These are phyloP conservation scores for Plasmodium inui DNA, from an alignment of 169 alveolate species.

Conservation along the genomic window DNA sequence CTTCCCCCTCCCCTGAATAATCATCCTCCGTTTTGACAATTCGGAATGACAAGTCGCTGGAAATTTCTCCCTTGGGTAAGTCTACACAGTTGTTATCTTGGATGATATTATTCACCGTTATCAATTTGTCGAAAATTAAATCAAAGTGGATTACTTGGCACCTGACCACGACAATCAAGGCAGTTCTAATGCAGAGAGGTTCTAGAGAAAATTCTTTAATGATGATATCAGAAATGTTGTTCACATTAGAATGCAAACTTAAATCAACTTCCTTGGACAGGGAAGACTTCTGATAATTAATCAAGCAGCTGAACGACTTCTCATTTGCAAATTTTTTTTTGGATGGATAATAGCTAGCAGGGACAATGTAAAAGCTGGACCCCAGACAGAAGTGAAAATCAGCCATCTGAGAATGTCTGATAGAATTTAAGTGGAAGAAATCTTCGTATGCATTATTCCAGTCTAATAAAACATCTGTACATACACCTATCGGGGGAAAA, in stretches of 20 bases:
- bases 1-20: not conserved
- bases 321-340: constrained; percentile 78
- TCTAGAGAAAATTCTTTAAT: constrained; percentile 57
- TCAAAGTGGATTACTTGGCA: constrained; percentile 44
- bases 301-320: constrained; percentile 81
- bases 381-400: constrained; percentile 87
- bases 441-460: constrained; percentile 89
- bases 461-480: constrained; percentile 89
- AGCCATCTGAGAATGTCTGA: constrained; percentile 80
- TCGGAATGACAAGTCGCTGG: not conserved
- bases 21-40: not conserved
- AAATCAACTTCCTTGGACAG: constrained; percentile 81
- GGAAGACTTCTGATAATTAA: constrained; percentile 87
- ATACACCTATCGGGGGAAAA: constrained; percentile 87
- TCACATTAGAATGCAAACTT: constrained; percentile 84
- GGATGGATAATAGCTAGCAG: constrained; percentile 89
- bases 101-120: not conserved
- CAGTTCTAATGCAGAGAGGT: constrained; percentile 52
- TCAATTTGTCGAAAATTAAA: constrained; percentile 9
- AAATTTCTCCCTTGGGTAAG: not conserved
- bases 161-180: constrained; percentile 33
- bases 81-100: not conserved
- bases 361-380: constrained; percentile 87
- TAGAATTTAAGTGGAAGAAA: constrained; percentile 80
- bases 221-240: constrained; percentile 63